Percentiles rank a stretch among this genome's conserved stretches.
Conservation (phyloP, 1,139 yeast species). For the Magnusiomyces sp. region DNA sequence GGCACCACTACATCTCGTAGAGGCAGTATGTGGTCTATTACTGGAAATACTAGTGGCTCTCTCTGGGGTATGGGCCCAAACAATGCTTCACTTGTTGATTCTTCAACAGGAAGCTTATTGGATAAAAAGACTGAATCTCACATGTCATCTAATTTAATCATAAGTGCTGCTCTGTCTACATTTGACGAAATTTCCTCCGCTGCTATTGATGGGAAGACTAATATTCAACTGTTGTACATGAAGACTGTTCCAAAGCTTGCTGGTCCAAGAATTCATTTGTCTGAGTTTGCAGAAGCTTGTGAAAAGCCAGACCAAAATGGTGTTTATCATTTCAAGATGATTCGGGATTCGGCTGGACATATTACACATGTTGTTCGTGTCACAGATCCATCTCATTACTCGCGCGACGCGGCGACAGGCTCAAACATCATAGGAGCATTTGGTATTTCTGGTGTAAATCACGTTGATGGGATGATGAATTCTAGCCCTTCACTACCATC, state of each 20-base stretch:
- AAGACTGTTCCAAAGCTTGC: conserved; percentile 13
- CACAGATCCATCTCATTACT: background rate
- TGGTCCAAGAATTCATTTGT: conserved; percentile 22
- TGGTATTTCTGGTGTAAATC: no score
- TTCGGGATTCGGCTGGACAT: conserved; percentile 30
- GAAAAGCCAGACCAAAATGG: conserved; percentile 9
- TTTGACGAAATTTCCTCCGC: conserved; percentile 20
- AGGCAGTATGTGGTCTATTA: conserved; percentile 14
- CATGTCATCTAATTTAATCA: conserved; percentile 15
- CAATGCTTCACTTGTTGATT: background rate
- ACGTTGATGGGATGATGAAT: no score
- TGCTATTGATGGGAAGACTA: conserved; percentile 24
- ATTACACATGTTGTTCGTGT: conserved; percentile 26
- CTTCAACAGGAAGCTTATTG: conserved; percentile 2
- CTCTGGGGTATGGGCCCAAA: background rate
- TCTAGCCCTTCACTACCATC: no score
- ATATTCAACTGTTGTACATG: conserved; percentile 28
- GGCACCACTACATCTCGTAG: conserved; percentile 8
- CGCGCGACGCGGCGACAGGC: background rate
- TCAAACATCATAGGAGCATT: no score
- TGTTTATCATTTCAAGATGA: conserved; percentile 21
- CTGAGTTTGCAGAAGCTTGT: conserved; percentile 28
- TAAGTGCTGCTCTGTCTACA: conserved; percentile 23
- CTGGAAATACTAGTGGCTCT: conserved; percentile 3
- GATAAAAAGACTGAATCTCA: background rate